Evolutionary conservation across 1,284 basidiomycete genomes (phyloP), one percentile per base, ranked within the genome.

Genomic region (Irpex sp.): DNA sequence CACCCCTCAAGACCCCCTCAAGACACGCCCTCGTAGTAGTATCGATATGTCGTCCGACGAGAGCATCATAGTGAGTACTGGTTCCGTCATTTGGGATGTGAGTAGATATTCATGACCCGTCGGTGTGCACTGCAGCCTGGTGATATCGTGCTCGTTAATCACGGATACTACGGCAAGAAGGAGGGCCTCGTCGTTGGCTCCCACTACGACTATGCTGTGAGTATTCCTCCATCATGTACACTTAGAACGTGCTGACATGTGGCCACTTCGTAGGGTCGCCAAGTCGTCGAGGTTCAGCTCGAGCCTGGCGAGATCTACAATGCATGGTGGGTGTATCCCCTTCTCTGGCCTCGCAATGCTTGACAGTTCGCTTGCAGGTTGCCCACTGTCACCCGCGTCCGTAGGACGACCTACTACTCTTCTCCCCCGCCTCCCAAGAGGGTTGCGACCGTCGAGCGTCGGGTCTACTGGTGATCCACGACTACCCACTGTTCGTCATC

Each of bases 131-230:
- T 6, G 9, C 69, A 90, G 88, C 83, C 88, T 61, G 92, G 91
- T 68, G 90, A 93, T 74, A 82, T 93, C 70, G 90, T 93, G 73
- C 79, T 88, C 59, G 87, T 93, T 70, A 81, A 86, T 69, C 83
- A 90, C 70, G 84, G 84, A 56, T 59, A 74, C 46, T 81, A 81
- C 67, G 86, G 86, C 68, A 80, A 83, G 67, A 84, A 81, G 71
- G 90, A 93, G 70, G 91, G 91, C 61, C 83, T 93, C 65, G 90
- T 93, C 66, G 77, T 92, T 51, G 89, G 89, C 53, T 83, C 87
- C 37, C 86, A 89, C 76, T 71, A 84, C 61, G 90, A 93, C 81
- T 79, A 81, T 67, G 75, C 80, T 61, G 90, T 92, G 74, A 68
- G 88, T 81, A 13, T 33, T 15, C 15, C 19, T 55, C 21, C 17